Evolutionary conservation across 805 yeast species (phyloP), one percentile per base, ranked within the genome.

Genomic region (Blastobotrys mokoenaii): DNA sequence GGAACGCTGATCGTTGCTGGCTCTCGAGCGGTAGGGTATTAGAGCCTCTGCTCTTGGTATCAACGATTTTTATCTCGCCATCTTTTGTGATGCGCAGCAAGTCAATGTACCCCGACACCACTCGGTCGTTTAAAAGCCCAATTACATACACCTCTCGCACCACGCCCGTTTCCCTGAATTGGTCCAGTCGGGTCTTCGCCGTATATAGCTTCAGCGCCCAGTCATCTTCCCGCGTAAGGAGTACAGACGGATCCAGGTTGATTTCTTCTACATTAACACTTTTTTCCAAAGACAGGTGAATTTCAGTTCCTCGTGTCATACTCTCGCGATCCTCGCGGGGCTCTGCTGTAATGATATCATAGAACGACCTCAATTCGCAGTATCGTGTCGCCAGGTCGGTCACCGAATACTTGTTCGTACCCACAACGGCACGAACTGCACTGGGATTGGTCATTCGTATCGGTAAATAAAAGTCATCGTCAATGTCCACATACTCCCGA

Each of bases 101-200:
- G 40, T 63, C 67, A 20, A 59, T 52, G 15, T 55, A 49, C 2
- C 66, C 66, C 3, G 56, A 52, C 12, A 60, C 47, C 14, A 46
- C 41, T 11, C 47, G 36, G 8, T 46, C 49, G 15, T 49, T 48
- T 2, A 54, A 18, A 8, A 4, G 8, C 3, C 63, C 66, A 37
- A 51, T 53, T 7, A 61, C 55, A n/a, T 59, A 55, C 8, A 62
- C 34, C 38, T 62, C 67, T 11, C 66, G 49, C 2, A 54, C 53
- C 4, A 43, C 33, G 17, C 40, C 40, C 15, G 15, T 32, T 8
- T 6, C 38, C 30, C 1, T 38, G 9, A 43, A 16, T 32, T 40
- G 37, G 11, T 29, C n/a, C 37, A 55, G 40, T 3, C 52, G 37
- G 2, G 15, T n/a, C 1, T 41, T 44, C 44, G 52, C 39, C 30